Evolutionary conservation across 345 rosid genomes (phyloP).

Genomic region (Syzygium oleosum): DNA sequence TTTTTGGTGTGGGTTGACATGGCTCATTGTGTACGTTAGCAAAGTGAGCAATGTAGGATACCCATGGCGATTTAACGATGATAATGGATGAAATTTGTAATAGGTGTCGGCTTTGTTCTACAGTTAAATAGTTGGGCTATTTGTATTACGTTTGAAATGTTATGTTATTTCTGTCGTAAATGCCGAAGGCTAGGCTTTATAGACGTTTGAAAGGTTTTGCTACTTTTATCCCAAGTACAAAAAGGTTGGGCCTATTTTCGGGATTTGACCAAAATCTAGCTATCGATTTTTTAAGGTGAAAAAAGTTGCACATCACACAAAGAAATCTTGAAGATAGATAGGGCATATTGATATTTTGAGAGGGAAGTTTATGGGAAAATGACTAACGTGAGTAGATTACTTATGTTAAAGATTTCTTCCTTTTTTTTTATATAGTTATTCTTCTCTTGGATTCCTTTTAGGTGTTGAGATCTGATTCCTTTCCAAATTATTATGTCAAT

Average conservation of each 20-base stretch:
- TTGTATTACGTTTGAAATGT: too few relatives aligned
- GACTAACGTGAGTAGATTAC: background rate
- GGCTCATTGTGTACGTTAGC: too few relatives aligned
- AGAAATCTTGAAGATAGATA: background rate
- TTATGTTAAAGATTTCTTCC: background rate
- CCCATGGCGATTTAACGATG: too few relatives aligned
- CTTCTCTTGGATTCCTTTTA: background rate
- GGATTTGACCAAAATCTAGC: background rate
- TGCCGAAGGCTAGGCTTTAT: too few relatives aligned
- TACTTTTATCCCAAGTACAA: background rate
- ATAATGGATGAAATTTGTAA: too few relatives aligned
- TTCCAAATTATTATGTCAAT: background rate
- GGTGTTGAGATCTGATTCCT: background rate
- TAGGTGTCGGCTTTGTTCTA: too few relatives aligned
- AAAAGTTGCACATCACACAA: background rate
- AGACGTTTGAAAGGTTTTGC: background rate
- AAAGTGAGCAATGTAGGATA: too few relatives aligned
- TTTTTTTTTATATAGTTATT: background rate
- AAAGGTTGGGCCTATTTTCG: background rate
- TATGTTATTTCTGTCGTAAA: too few relatives aligned
- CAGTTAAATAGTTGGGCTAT: too few relatives aligned
- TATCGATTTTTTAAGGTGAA: background rate
- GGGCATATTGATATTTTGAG: background rate
- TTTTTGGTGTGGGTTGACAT: too few relatives aligned
- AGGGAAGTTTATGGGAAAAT: background rate